Evolutionary conservation across 108 stramenopile genomes (phyloP).

Genomic region (Cyclotella atomus): DNA sequence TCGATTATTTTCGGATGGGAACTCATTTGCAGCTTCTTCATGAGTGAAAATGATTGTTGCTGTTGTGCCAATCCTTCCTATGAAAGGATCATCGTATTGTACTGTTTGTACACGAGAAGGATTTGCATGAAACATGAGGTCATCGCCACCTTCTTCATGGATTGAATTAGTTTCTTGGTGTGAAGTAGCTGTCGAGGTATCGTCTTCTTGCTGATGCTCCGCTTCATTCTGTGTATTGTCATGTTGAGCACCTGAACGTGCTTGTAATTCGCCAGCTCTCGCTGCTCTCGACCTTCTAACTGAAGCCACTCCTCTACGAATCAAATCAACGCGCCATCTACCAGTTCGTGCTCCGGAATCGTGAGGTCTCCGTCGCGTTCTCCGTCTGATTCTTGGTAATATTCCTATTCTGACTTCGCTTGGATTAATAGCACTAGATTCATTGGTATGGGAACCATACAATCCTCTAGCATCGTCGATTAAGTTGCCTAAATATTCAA

Average conservation of each 20-base stretch:
- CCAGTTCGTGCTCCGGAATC: constrained; percentile 30
- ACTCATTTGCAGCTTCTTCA: constrained; percentile 42
- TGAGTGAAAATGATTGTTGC: constrained; percentile 76
- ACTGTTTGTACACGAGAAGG: not conserved
- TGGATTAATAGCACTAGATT: too few species aligned
- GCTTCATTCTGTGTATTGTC: not conserved
- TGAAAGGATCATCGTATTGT: constrained; percentile 42
- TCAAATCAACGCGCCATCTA: constrained; percentile 43
- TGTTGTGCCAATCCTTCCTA: constrained; percentile 75
- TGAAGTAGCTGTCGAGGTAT: constrained; percentile 1
- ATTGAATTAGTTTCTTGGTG: not conserved
- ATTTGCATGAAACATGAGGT: constrained; percentile 31
- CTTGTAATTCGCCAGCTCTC: not conserved
- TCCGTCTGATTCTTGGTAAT: constrained; percentile 35
- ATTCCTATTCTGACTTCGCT: constrained; percentile 49
- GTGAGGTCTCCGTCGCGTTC: constrained; percentile 20
- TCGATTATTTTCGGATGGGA: constrained; percentile 1
- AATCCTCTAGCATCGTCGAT: constrained; percentile 63
- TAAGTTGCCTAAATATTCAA: constrained; percentile 62
- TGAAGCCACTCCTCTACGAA: constrained; percentile 37
- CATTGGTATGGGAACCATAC: constrained; percentile 42
- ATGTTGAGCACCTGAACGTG: not conserved
- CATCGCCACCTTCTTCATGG: constrained; percentile 21
- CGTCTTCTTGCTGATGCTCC: constrained; percentile 7
- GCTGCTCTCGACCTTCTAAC: constrained; percentile 24